Conservation (phyloP, 768 basidiomycete genomes). For the Ramaria rubella region DNA sequence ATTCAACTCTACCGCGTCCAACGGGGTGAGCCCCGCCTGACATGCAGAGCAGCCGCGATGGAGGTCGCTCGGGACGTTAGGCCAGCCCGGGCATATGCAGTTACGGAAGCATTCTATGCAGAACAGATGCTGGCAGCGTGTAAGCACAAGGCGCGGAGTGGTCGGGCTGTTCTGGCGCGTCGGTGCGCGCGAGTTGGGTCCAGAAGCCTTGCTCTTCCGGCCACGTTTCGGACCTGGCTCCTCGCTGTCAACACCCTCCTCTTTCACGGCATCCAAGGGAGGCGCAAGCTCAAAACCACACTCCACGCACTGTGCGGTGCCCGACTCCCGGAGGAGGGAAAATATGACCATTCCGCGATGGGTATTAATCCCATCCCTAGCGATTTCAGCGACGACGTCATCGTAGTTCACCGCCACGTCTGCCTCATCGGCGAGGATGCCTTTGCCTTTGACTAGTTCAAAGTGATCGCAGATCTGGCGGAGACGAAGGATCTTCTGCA, state of each 20-base stretch:
- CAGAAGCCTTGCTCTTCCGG: slow-evolving; percentile 27
- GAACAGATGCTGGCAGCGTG: slow-evolving; percentile 91
- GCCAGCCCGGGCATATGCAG: slow-evolving; percentile 77
- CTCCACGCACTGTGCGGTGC: slow-evolving; percentile 82
- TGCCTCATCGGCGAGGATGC: slow-evolving; percentile 30
- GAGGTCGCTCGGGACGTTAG: slow-evolving; percentile 53
- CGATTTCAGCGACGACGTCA: slow-evolving; percentile 69
- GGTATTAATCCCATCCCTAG: slow-evolving; percentile 69
- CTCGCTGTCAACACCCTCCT: slow-evolving; percentile 46
- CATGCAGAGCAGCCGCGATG: slow-evolving; percentile 71
- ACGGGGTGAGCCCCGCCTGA: slow-evolving; percentile 53
- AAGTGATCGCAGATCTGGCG: slow-evolving; percentile 98
- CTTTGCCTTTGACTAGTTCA: slow-evolving; percentile 77
- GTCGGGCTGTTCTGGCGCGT: slow-evolving; percentile 73
- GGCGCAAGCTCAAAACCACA: slow-evolving; percentile 73
- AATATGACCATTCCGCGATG: slow-evolving; percentile 78
- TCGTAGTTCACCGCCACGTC: slow-evolving; percentile 63
- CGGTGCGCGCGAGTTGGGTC: slow-evolving; percentile 57
- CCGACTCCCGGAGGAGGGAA: slow-evolving; percentile 76
- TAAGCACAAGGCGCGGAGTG: slow-evolving; percentile 62
- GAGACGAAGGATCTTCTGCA: slow-evolving; percentile 92
- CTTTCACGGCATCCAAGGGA: slow-evolving; percentile 37
- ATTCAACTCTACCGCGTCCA: slow-evolving; percentile 80
- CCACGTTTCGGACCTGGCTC: slow-evolving; percentile 44
- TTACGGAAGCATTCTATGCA: slow-evolving; percentile 80